Base-by-base conservation (phyloP, 352 stramenopile genomes). In the Lagenidium giganteum region DNA sequence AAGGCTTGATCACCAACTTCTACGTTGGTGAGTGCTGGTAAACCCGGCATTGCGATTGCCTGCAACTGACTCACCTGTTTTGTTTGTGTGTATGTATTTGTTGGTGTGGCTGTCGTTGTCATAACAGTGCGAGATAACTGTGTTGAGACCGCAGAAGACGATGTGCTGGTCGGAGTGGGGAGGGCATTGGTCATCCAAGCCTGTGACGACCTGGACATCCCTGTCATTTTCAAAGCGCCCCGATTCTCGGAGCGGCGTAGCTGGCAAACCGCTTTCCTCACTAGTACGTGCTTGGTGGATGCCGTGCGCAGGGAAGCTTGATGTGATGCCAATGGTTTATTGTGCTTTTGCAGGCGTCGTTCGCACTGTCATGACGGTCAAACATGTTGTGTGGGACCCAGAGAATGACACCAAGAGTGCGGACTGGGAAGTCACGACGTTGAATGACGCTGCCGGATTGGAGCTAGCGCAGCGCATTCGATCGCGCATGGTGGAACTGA, bases 1-100 rank as follows among this genome's bases (percentile, higher is more conserved):
- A 93, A 68, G 80, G 80, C 11, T 53, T 89, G 17, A 74, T 85
- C 37, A 83, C 72, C 40, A 93, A 93, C 45, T 82, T 93, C 24
- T 93, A 85, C 35, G 69, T 87, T 35, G 55, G 78, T 90, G 50
- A 18, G 65, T n/a, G n/a, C n/a, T n/a, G n/a, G n/a, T n/a, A n/a
- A n/a, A n/a, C n/a, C n/a, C n/a, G n/a, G n/a, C n/a, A n/a, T n/a
- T n/a, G n/a, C n/a, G n/a, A n/a, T 61, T 5, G 12, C 17, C 11
- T 23, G 17, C 4, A 48, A 18, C 3, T 43, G 16, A 5, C 8
- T 1, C 9, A 12, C 31, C 42, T 29, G 8, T 16, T 11, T 35
- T 16, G 18, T 28, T 18, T 4, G 0, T 28, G 16, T 39, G 14
- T 8, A 45, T 44, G 13, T 37, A n/a, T 24, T 43, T 18, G 35